Percentiles rank a stretch among this genome's conserved stretches.
Conservation (phyloP, 257 asterid genomes). For the Solanum chmielewskii region DNA sequence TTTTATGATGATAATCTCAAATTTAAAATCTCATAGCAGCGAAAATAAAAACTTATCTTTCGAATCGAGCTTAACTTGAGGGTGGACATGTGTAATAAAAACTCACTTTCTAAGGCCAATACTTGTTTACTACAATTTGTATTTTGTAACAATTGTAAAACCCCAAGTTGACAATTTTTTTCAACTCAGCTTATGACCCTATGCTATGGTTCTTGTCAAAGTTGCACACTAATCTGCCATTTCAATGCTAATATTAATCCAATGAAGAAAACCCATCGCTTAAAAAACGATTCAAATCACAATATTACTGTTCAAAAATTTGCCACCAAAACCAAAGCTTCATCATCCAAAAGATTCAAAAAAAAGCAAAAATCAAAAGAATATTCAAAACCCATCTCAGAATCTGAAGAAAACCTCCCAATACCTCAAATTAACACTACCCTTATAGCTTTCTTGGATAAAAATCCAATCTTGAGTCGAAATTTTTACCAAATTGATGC, state of each 20-base stretch:
- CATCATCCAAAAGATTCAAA: constrained; percentile 9
- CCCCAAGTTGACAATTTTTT: too few relatives aligned
- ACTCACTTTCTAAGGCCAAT: too few relatives aligned
- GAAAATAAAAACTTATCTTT: too few relatives aligned
- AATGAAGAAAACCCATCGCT: constrained; percentile 13
- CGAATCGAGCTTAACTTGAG: too few relatives aligned
- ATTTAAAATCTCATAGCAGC: fast-evolving
- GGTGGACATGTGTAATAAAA: too few relatives aligned
- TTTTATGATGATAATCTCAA: too few relatives aligned
- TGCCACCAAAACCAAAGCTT: neutral
- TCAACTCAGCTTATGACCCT: neutral
- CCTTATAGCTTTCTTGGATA: constrained; percentile 13
- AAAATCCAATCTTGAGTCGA: constrained; percentile 30
- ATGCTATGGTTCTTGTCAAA: neutral
- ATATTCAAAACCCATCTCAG: constrained; percentile 7
- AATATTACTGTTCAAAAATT: neutral
- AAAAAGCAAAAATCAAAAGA: constrained; percentile 5
- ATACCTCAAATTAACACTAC: constrained; percentile 4
- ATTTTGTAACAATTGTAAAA: too few relatives aligned
- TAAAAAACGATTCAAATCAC: constrained; percentile 5
- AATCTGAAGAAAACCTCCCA: neutral
- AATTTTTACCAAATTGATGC: constrained; percentile 85
- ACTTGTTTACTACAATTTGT: too few relatives aligned
- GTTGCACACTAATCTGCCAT: neutral
- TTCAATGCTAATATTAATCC: constrained; percentile 12